These are phyloP conservation scores for Suhomyces sp. DNA, from an alignment of 805 yeast genomes.

Conservation along the genomic window DNA sequence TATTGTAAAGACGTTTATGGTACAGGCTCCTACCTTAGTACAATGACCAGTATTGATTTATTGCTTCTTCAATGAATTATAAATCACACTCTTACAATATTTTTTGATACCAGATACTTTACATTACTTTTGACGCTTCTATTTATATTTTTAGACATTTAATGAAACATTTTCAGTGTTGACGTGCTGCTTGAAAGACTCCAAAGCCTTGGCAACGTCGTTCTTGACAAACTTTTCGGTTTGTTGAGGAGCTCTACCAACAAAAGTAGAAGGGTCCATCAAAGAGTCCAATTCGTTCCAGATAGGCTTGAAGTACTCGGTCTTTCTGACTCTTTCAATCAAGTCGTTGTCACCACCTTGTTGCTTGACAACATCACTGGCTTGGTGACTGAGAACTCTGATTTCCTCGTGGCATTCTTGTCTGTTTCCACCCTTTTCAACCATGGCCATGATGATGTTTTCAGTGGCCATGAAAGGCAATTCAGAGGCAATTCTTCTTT, in stretches of 20 bases:
- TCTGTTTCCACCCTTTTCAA: conserved; percentile 94
- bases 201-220: conserved; percentile 81
- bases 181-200: conserved; percentile 58
- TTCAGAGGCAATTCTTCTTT: conserved; percentile 90
- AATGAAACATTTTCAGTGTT: conserved; percentile 70
- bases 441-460: conserved; percentile 99
- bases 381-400: conserved; percentile 95
- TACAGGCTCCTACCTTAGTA: no score
- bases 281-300: conserved; percentile 77
- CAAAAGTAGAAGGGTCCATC: conserved; percentile 90
- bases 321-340: conserved; percentile 78
- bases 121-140: no score
- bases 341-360: conserved; percentile 98
- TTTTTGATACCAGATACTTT: no score
- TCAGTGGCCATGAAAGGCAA: conserved; percentile 99
- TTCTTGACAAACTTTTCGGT: conserved; percentile 85
- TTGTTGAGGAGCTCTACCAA: conserved; percentile 98
- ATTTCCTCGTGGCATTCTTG: conserved; percentile 98
- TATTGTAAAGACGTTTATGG: no score
- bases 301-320: conserved; percentile 83
- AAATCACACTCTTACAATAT: no score
- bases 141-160: conserved; percentile 51
- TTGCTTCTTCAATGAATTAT: no score
- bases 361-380: conserved; percentile 94
- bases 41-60: no score